Conservation (phyloP, 2,329 filamentous ascomycete species). For the Pseudogymnoascus destructans region DNA sequence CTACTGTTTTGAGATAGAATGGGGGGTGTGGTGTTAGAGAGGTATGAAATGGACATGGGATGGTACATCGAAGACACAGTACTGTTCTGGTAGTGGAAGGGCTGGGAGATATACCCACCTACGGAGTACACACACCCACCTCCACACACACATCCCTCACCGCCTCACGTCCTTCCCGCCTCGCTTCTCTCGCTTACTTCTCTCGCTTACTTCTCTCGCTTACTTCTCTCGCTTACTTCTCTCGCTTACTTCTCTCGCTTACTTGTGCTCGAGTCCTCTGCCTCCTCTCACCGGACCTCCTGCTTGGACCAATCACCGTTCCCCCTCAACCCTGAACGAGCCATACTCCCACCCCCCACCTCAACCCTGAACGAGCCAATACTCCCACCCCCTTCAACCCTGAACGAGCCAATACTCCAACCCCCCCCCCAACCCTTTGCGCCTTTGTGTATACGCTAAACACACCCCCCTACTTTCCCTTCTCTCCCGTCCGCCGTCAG, state of each 20-base stretch:
- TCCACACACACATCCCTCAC: not conserved
- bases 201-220: no score
- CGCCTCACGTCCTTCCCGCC: not conserved
- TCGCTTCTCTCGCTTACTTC: not conserved
- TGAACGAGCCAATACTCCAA: not conserved
- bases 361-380: not conserved
- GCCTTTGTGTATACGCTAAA: not conserved
- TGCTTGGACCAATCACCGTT: not conserved
- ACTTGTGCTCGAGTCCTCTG: not conserved
- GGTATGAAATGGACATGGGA: no score
- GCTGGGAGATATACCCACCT: not conserved
- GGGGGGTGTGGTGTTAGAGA: not conserved
- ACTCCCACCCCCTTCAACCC: not conserved
- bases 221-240: no score
- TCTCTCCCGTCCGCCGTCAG: not conserved
- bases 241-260: no score
- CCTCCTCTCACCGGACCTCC: not conserved
- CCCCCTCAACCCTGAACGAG: not conserved
- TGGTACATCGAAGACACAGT: no score
- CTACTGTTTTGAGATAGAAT: not conserved
- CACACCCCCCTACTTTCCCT: not conserved
- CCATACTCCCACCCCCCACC: not conserved
- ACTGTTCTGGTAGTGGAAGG: not conserved
- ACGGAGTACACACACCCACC: not conserved
- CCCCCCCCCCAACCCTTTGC: not conserved